These are phyloP conservation scores for Chamaenerion angustifolium DNA, from an alignment of 345 rosid genomes.

Conservation along the genomic window DNA sequence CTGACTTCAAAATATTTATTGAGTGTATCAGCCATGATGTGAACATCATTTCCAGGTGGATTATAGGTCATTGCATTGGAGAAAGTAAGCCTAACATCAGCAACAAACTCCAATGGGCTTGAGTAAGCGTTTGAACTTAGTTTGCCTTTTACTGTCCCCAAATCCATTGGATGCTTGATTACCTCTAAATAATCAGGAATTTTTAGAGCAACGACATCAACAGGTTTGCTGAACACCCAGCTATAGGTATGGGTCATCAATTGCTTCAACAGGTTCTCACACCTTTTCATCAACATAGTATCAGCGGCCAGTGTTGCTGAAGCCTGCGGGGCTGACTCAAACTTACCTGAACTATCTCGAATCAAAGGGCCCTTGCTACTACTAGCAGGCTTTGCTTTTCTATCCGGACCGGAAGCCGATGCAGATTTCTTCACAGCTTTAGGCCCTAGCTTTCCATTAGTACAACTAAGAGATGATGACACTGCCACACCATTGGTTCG, in stretches of 20 bases:
- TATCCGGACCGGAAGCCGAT: slow-evolving; percentile 27
- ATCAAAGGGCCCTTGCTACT: slow-evolving; percentile 26
- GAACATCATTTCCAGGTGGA: slow-evolving; percentile 75
- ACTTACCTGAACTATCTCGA: slow-evolving; percentile 41
- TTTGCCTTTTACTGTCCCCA: slow-evolving; percentile 64
- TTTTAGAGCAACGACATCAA: slow-evolving; percentile 62
- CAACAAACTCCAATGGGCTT: slow-evolving; percentile 59
- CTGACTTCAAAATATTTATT: slow-evolving; percentile 59
- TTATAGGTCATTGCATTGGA: slow-evolving; percentile 85
- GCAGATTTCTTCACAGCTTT: slow-evolving; percentile 25
- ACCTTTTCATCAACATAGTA: slow-evolving; percentile 63
- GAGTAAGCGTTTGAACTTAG: slow-evolving; percentile 49
- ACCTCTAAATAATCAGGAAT: slow-evolving; percentile 71
- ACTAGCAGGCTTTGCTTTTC: slow-evolving; percentile 30
- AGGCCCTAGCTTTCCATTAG: slow-evolving; percentile 28
- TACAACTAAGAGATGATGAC: slow-evolving; percentile 57
- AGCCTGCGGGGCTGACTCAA: slow-evolving; percentile 31
- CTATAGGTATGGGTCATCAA: slow-evolving; percentile 63
- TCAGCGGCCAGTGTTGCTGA: slow-evolving; percentile 25
- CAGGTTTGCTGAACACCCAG: slow-evolving; percentile 84
- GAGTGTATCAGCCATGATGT: slow-evolving; percentile 71
- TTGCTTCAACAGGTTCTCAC: slow-evolving; percentile 50
- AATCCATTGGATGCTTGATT: slow-evolving; percentile 87
- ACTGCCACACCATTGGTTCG: slow-evolving; percentile 24
- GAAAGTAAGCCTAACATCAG: slow-evolving; percentile 80